A percentile compares a stretch with the other conserved stretches of the same genome.
These are phyloP conservation scores for Ganoderma meredithae DNA, from an alignment of 1,284 basidiomycete species.

Conservation along the genomic window DNA sequence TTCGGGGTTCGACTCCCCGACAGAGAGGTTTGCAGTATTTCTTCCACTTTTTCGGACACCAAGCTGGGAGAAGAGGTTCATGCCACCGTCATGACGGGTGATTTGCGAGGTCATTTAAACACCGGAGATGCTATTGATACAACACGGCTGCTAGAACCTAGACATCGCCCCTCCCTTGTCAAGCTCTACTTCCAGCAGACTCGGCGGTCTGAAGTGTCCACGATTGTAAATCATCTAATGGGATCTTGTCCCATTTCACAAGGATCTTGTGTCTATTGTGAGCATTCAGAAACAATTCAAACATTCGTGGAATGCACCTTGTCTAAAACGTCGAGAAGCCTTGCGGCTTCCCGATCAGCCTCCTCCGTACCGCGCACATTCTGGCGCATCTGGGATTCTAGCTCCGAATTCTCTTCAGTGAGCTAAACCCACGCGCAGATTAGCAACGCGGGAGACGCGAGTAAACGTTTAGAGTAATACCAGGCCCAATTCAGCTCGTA, in stretches of 20 bases:
- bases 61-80: neutral
- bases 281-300: slow-evolving; percentile 13
- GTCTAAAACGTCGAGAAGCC: slow-evolving; percentile 62
- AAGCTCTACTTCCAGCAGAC: slow-evolving; percentile 34
- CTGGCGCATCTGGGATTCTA: slow-evolving; percentile 57
- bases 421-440: slow-evolving; percentile 47
- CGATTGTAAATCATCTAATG: slow-evolving; percentile 64
- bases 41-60: too few species aligned
- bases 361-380: slow-evolving; percentile 54
- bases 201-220: slow-evolving; percentile 70
- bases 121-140: neutral
- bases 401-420: slow-evolving; percentile 57
- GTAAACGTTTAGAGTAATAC: slow-evolving; percentile 40
- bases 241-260: slow-evolving; percentile 60
- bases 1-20: slow-evolving; percentile 51
- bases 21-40: slow-evolving; percentile 39
- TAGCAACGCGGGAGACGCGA: neutral
- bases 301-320: slow-evolving; percentile 46
- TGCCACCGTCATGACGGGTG: too few species aligned
- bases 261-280: slow-evolving; percentile 53
- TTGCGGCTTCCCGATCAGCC: slow-evolving; percentile 53
- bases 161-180: neutral
- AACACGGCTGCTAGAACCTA: neutral
- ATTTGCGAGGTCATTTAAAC: neutral
- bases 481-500: slow-evolving; percentile 57